Base-by-base conservation (phyloP, 1,139 yeast species). In the Saccharomyces hybrid region DNA sequence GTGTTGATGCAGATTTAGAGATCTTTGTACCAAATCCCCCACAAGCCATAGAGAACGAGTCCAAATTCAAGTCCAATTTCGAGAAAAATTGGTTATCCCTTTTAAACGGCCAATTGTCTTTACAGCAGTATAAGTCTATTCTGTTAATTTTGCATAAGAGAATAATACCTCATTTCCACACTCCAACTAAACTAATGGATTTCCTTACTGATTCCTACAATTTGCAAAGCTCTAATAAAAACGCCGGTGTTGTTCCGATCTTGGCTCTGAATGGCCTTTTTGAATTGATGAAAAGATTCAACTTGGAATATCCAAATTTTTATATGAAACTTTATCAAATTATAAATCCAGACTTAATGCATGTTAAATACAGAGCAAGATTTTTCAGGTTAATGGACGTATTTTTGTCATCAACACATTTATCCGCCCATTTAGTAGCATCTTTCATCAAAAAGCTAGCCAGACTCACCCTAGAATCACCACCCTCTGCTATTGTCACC, bases 291-390 rank as follows among this genome's bases (percentile, higher is more conserved):
- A 88, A 82, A 64, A 76, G 78, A 56, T 83, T 83, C 70, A 91
- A 91, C 68, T 77, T 93, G 66, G 99, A 93, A 66, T 93, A 93
- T 70, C 98, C 98, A 13, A 87, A 89, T 61, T 93, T 93, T 69
- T 93, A 83, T 73, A 73, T 78, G 51, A 91, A 93, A 70, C 79
- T 93, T 48, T 93, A 93, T 69, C 83, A 87, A 6, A 77, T 93
- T 50, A 78, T 93, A 52, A 86, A 90, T 6, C 86, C 91, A 16
- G 80, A 83, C 48, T 72, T 95, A 65, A 73, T 86, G 61, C 91
- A 87, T 69, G 86, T 88, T 52, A 80, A 84, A 57, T 87, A 89
- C 70, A 80, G 96, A 66, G 84, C 97, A 1, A 78, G 99, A 63
- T 93, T 93, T 67, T 81, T 93, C 74, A 81, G 99, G 63, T 74